Conservation (phyloP, 805 yeast species). For the Pichia deserticola region DNA sequence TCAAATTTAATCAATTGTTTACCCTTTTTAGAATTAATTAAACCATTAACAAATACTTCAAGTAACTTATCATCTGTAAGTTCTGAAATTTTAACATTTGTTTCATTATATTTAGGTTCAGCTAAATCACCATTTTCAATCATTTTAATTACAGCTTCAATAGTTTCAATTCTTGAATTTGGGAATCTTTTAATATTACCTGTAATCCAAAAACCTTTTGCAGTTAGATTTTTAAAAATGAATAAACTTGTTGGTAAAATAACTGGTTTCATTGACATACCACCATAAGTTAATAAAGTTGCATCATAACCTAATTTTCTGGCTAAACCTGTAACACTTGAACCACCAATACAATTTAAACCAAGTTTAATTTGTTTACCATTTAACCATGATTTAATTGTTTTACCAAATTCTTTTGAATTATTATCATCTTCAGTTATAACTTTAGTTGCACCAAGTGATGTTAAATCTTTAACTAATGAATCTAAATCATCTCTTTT, state of each 20-base stretch:
- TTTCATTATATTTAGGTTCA: constrained; percentile 39
- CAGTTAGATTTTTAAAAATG: constrained; percentile 81
- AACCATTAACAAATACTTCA: constrained; percentile 36
- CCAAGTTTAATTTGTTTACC: constrained; percentile 62
- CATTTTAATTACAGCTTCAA: constrained; percentile 47
- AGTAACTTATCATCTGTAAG: constrained; percentile 36
- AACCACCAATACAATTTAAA: constrained; percentile 91
- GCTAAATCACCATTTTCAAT: constrained; percentile 49
- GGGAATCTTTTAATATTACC: constrained; percentile 56
- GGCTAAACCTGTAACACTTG: constrained; percentile 72
- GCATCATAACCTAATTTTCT: constrained; percentile 77
- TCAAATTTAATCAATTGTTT: constrained; percentile 36
- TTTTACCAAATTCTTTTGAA: constrained; percentile 57
- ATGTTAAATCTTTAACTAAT: constrained; percentile 42
- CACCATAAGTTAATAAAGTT: constrained; percentile 87
- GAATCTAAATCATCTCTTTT: constrained; percentile 74
- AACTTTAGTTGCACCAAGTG: constrained; percentile 80
- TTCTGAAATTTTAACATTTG: constrained; percentile 25
- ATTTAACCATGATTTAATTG: constrained; percentile 47
- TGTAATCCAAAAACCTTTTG: constrained; percentile 93
- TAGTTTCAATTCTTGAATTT: constrained; percentile 45
- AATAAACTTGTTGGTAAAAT: constrained; percentile 82
- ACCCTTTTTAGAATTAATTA: constrained; percentile 33
- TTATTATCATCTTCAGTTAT: constrained; percentile 82
- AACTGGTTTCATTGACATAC: constrained; percentile 95